Base-by-base conservation (phyloP, 2,329 filamentous ascomycete species). In the Hawksworthiomyces lignivorus region DNA sequence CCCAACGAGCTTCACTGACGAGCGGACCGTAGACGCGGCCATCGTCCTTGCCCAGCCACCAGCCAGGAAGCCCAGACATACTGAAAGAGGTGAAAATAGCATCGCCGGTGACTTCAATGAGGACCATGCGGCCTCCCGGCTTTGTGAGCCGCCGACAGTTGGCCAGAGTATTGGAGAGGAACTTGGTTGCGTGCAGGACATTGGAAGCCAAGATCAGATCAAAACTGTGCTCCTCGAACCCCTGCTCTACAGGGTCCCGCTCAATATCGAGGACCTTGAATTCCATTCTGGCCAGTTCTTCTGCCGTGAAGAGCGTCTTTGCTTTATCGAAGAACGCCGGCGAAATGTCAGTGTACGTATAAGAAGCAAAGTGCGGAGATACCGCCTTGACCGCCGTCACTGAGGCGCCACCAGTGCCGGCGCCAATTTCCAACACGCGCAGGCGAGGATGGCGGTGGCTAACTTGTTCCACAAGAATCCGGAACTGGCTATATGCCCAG, bases 41-140 rank as follows among this genome's bases (percentile, higher is more conserved):
- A 15, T 43, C 39, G 6, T 47, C 36, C 12, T 29, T 40, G 24
- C 49, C 50, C 7, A 50, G 29, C 50, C 50, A 51, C 50, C 50
- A 52, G 18, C 47, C 49, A 5, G 45, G 40, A 24, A 52, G 38
- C 7, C 43, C 40, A 12, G 44, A 44, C 40, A 52, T 41, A 32
- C 43, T 41, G n/a, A 43, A 41, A 4, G 38, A 35, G 2, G 39
- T 43, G 40, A 44, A 36, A 18, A 47, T 27, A 7, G 39, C 36
- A n/a, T 44, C 39, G n/a, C 39, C 34, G 5, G 45, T 40, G 11
- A 49, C 17, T 29, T 49, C 47, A 15, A 40, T 41, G 26, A 49
- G 52, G 11, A 58, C 52, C 20, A 73, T 52, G 34, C 62, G 60
- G 0, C 69, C 69, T 4, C 60, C 64, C 0, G 66, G 61, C 12